These are phyloP conservation scores for Alternaria sp. DNA, from an alignment of 2,329 filamentous ascomycete species.

Conservation along the genomic window DNA sequence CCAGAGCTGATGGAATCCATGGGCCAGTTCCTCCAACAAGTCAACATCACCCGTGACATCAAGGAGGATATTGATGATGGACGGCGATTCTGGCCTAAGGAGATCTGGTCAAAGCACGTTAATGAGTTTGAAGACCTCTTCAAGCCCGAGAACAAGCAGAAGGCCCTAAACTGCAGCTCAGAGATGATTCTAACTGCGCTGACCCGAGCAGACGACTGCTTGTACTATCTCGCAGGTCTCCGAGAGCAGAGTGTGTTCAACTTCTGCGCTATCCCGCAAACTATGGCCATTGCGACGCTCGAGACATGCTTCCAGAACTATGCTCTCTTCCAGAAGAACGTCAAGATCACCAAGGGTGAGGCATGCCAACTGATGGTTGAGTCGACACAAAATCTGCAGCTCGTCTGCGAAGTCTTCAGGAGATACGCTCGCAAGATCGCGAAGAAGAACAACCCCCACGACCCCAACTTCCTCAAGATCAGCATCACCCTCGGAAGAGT, in stretches of 20 bases:
- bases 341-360: constrained; percentile 97
- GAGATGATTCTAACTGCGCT: constrained; percentile 95
- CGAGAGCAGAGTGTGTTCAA: constrained; percentile 98
- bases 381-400: constrained; percentile 86
- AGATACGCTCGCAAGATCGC: constrained; percentile 82
- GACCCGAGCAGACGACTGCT: constrained; percentile 85
- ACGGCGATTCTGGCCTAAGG: constrained; percentile 91
- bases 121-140: constrained; percentile 90
- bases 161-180: constrained; percentile 84
- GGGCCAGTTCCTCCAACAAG: constrained; percentile 97
- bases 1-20: constrained; percentile 90
- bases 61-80: constrained; percentile 89
- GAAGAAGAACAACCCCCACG: constrained; percentile 91
- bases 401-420: constrained; percentile 84
- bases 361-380: constrained; percentile 92
- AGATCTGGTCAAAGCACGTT: constrained; percentile 97
- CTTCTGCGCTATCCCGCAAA: constrained; percentile 95
- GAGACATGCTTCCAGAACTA: constrained; percentile 94
- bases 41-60: constrained; percentile 97
- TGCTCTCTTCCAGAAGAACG: constrained; percentile 81
- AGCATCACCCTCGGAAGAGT: constrained; percentile 90
- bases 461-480: constrained; percentile 92
- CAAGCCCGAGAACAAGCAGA: constrained; percentile 77
- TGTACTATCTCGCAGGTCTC: constrained; percentile 97
- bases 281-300: constrained; percentile 96